Conservation (phyloP, 345 rosid genomes). For the Corymbia maculata region DNA sequence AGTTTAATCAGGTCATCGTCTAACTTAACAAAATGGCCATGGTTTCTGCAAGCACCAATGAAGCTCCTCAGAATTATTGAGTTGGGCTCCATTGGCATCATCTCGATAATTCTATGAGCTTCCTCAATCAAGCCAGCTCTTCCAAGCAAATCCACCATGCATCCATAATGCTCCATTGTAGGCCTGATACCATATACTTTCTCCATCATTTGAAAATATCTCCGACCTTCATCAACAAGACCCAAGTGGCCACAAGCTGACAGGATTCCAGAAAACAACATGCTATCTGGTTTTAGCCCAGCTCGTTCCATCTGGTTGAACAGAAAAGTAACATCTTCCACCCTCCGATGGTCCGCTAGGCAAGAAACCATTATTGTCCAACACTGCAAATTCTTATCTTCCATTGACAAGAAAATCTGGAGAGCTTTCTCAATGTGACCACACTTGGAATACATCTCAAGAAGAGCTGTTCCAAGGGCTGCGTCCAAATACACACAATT, state of each 20-base stretch:
- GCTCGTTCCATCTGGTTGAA: constrained; percentile 6
- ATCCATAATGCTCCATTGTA: constrained; percentile 19
- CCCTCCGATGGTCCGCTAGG: constrained; percentile 13
- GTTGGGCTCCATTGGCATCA: constrained; percentile 18
- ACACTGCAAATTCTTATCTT: constrained; percentile 28
- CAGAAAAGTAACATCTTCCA: constrained; percentile 6
- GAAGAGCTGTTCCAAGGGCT: constrained; percentile 36
- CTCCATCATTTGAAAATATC: constrained; percentile 4
- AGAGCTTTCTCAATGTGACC: constrained; percentile 27
- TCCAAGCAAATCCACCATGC: constrained; percentile 25
- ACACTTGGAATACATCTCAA: constrained; percentile 49
- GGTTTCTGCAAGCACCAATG: constrained; percentile 12
- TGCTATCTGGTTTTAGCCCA: constrained; percentile 11
- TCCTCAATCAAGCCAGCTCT: constrained; percentile 23
- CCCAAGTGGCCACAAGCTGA: constrained; percentile 24
- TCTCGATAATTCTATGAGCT: constrained; percentile 7
- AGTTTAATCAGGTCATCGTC: background rate
- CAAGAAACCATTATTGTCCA: constrained; percentile 41
- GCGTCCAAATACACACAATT: constrained; percentile 16
- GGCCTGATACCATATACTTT: constrained; percentile 4
- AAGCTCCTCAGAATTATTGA: constrained; percentile 19
- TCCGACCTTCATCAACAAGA: constrained; percentile 11
- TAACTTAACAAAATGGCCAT: background rate
- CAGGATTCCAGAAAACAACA: constrained; percentile 10
- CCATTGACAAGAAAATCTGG: constrained; percentile 15